phyloP scores from a whole-genome alignment of 257 asterid genomes.

The Primulina huaijiensis region DNA sequence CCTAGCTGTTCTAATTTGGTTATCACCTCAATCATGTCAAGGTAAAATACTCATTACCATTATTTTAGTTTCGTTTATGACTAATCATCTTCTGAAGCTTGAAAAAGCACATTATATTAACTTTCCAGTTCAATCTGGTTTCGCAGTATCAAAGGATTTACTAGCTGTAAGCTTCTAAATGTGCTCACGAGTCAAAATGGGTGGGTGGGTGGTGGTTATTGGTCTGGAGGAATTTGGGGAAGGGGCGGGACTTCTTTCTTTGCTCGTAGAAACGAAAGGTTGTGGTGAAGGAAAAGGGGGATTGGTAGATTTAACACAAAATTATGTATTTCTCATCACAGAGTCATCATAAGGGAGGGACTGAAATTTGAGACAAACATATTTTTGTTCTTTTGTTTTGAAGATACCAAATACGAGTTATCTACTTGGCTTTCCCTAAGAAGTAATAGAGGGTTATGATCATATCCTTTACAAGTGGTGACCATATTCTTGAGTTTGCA shows the following conservation, averaged over 20 bases:
- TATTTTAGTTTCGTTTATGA: conserved; percentile 11
- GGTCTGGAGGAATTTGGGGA: neutral
- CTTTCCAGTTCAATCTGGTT: conserved; percentile 26
- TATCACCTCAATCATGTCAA: conserved; percentile 59
- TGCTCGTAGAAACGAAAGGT: neutral
- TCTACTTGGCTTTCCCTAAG: neutral
- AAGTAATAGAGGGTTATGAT: neutral
- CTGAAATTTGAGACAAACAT: neutral
- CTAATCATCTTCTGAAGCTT: conserved; percentile 14
- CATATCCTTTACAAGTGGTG: neutral
- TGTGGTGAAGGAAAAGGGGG: neutral
- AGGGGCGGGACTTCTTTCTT: neutral
- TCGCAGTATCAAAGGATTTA: neutral
- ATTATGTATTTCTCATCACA: neutral
- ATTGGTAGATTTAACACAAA: neutral
- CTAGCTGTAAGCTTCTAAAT: neutral
- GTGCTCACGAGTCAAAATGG: neutral
- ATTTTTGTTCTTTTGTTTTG: neutral
- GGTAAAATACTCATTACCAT: conserved; percentile 38
- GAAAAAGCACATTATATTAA: conserved; percentile 14
- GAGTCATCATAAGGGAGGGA: neutral
- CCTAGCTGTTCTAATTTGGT: conserved; percentile 40
- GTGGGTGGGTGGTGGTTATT: neutral
- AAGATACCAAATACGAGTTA: neutral
- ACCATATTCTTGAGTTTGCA: neutral